These are phyloP conservation scores for Clavispora santaluciae DNA, from an alignment of 805 yeast genomes.

Conservation along the genomic window DNA sequence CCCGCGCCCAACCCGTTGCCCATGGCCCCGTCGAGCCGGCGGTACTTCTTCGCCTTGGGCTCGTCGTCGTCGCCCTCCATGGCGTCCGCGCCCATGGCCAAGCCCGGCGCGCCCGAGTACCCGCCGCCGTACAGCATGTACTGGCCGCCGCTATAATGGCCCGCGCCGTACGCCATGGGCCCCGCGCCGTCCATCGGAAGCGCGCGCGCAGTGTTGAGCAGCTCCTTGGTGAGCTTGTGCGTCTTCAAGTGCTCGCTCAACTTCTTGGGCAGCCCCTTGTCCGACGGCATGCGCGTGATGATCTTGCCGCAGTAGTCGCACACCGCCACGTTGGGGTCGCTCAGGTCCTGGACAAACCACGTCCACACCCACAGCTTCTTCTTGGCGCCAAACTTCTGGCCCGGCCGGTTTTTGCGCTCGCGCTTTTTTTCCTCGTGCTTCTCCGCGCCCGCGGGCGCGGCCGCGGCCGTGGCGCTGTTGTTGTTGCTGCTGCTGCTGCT, in stretches of 20 bases:
- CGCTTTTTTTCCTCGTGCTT: slow-evolving; percentile 12
- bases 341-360: slow-evolving; percentile 51
- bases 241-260: slow-evolving; percentile 53
- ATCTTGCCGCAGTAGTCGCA: slow-evolving; percentile 52
- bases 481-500: neutral
- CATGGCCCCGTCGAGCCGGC: neutral
- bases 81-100: slow-evolving; percentile 1
- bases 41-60: neutral
- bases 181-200: slow-evolving; percentile 31
- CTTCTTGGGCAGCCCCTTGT: slow-evolving; percentile 58
- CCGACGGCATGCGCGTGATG: slow-evolving; percentile 44
- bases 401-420: slow-evolving; percentile 44
- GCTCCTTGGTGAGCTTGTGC: slow-evolving; percentile 41
- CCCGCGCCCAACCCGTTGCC: neutral
- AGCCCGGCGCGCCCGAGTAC: neutral
- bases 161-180: slow-evolving; percentile 20
- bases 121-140: slow-evolving; percentile 8
- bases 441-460: neutral
- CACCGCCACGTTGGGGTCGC: slow-evolving; percentile 46
- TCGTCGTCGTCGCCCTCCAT: slow-evolving; percentile 1
- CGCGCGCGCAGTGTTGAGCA: slow-evolving; percentile 37
- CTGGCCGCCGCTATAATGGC: slow-evolving; percentile 30
- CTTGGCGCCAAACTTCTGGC: slow-evolving; percentile 56
- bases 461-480: neutral
- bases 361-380: slow-evolving; percentile 62